These are phyloP conservation scores for Eimeria acervulina DNA, from an alignment of 169 alveolate species.

Conservation along the genomic window DNA sequence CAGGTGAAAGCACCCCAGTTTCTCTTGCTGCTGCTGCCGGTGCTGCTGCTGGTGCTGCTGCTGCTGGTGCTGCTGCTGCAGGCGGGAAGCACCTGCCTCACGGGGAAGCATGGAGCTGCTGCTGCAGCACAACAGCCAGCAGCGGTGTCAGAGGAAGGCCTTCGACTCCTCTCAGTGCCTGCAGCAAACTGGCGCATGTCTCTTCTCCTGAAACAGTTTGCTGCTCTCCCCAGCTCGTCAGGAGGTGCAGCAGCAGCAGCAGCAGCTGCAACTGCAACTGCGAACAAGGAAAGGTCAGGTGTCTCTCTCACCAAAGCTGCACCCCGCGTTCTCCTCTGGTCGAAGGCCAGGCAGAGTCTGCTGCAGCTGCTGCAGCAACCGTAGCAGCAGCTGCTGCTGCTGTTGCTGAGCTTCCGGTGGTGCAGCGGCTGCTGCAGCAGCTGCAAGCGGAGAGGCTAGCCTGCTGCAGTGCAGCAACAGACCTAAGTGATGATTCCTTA, in stretches of 20 bases:
- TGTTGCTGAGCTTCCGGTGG: conserved; percentile 50
- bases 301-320: not conserved
- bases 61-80: not conserved
- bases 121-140: conserved; percentile 73
- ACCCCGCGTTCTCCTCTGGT: not conserved
- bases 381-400: conserved; percentile 42
- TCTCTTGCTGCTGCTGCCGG: conserved; percentile 7
- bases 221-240: conserved; percentile 37
- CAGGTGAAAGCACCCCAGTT: conserved; percentile 30
- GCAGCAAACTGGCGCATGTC: conserved; percentile 5
- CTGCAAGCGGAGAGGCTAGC: conserved; percentile 45
- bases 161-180: not conserved
- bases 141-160: conserved; percentile 19
- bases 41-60: conserved; percentile 26
- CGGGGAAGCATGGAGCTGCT: conserved; percentile 51
- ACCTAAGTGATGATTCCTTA: not conserved
- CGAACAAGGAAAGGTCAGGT: not conserved
- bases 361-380: conserved; percentile 18
- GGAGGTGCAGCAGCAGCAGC: conserved; percentile 64
- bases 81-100: not conserved
- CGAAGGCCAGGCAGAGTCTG: not conserved
- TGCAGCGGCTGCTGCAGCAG: conserved; percentile 64
- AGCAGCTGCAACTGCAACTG: conserved; percentile 60
- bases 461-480: conserved; percentile 52
- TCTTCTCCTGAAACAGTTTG: conserved; percentile 26